Percentiles rank a stretch among this genome's conserved stretches.
Evolutionary conservation across 208 protist species (phyloP).

Genomic region (Herpetomonas samuelpessoai): DNA sequence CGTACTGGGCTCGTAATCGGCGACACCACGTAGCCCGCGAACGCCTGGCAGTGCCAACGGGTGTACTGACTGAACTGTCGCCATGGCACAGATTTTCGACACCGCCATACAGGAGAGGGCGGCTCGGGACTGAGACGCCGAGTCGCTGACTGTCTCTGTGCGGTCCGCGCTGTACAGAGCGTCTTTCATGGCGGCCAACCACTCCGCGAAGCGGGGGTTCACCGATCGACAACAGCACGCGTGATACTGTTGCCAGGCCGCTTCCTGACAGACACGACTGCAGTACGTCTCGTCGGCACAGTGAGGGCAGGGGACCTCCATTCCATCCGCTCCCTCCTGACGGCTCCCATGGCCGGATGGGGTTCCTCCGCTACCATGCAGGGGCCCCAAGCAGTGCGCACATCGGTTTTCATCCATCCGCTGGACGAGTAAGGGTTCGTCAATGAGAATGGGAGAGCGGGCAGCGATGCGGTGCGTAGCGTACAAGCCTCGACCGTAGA

Average conservation of each 20-base stretch:
- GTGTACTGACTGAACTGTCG: slow-evolving; percentile 69
- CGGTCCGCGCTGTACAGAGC: slow-evolving; percentile 15
- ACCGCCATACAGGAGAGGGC: slow-evolving; percentile 73
- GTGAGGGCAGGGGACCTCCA: slow-evolving; percentile 38
- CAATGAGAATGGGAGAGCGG: slow-evolving; percentile 44
- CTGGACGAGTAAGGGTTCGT: slow-evolving; percentile 62
- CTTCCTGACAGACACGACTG: slow-evolving; percentile 53
- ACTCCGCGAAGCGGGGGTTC: slow-evolving; percentile 55
- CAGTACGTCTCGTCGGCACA: slow-evolving; percentile 76
- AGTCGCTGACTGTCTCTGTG: slow-evolving; percentile 10
- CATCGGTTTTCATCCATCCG: slow-evolving; percentile 44
- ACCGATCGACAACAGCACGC: slow-evolving; percentile 59
- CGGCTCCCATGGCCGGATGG: background rate
- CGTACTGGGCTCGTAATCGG: slow-evolving; percentile 73
- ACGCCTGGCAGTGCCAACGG: slow-evolving; percentile 63
- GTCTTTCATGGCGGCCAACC: slow-evolving; percentile 50
- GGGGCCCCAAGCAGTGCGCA: slow-evolving; percentile 65
- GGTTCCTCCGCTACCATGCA: slow-evolving; percentile 10
- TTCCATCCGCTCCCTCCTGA: background rate
- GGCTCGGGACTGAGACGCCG: slow-evolving; percentile 41
- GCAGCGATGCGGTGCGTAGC: slow-evolving; percentile 38
- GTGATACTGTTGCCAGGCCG: slow-evolving; percentile 74
- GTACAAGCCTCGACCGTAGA: slow-evolving; percentile 73
- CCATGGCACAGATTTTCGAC: slow-evolving; percentile 75
- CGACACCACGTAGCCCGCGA: slow-evolving; percentile 45